A percentile compares a stretch with the other conserved stretches of the same genome.
phyloP scores from a whole-genome alignment of 805 yeast genomes.

The Alloascoidea africana region DNA sequence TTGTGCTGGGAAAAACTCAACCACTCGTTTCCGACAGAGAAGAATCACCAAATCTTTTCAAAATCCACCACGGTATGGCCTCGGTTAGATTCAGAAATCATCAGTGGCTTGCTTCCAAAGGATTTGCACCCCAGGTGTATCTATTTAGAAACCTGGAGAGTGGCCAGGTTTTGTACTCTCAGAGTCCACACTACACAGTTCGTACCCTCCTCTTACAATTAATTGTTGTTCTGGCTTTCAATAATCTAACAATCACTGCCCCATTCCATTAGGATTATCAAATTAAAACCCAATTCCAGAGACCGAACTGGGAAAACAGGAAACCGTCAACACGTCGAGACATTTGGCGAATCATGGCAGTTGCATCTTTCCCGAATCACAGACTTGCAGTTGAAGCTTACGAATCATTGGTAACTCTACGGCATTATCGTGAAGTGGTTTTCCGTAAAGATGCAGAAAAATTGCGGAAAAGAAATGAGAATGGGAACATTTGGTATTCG shows the following conservation, averaged over 20 bases:
- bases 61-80: too few relatives aligned
- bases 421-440: constrained; percentile 57
- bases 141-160: constrained; percentile 73
- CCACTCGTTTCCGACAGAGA: too few relatives aligned
- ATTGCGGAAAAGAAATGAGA: constrained; percentile 56
- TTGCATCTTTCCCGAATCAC: constrained; percentile 47
- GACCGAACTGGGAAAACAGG: constrained; percentile 85
- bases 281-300: constrained; percentile 53
- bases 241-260: background rate
- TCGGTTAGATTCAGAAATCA: constrained; percentile 48
- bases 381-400: constrained; percentile 59
- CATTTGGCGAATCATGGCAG: constrained; percentile 84
- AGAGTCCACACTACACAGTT: constrained; percentile 48
- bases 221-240: constrained; percentile 9
- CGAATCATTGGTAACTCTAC: constrained; percentile 57
- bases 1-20: too few relatives aligned
- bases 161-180: constrained; percentile 85
- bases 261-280: constrained; percentile 22
- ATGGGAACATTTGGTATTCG: constrained; percentile 73
- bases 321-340: constrained; percentile 71
- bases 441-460: constrained; percentile 39
- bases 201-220: constrained; percentile 5
- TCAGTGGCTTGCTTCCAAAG: constrained; percentile 39
- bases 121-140: constrained; percentile 71
- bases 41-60: too few relatives aligned